phyloP scores from a whole-genome alignment of 2,329 filamentous ascomycete species.

The Lecanoromycetidae sp. region DNA sequence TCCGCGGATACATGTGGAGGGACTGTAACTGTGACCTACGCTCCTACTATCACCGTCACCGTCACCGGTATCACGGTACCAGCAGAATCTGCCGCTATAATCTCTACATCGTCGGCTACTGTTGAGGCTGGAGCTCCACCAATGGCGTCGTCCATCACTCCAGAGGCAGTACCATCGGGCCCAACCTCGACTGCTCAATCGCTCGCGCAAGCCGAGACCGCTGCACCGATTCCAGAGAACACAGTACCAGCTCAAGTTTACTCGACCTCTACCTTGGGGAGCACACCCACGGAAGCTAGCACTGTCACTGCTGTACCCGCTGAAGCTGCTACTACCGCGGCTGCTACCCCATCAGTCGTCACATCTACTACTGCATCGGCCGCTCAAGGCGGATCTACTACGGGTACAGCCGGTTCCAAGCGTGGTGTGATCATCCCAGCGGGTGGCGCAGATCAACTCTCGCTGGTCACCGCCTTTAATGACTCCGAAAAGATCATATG shows the following conservation, averaged over 20 bases:
- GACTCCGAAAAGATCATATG: slow-evolving; percentile 10
- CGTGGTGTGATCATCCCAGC: slow-evolving; percentile 8
- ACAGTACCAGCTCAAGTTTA: background rate
- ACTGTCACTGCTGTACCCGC: background rate
- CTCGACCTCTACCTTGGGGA: background rate
- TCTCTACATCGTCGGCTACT: background rate
- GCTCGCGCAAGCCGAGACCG: too few species aligned
- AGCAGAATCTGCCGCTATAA: background rate
- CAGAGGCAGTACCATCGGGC: background rate
- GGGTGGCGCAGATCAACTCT: background rate
- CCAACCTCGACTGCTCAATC: too few species aligned
- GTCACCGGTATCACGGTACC: slow-evolving; percentile 1
- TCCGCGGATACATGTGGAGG: background rate
- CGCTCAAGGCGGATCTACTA: background rate
- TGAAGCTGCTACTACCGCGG: background rate
- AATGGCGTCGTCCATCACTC: background rate
- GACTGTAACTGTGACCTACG: slow-evolving; percentile 7
- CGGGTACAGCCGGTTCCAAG: slow-evolving; percentile 8
- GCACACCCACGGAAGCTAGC: background rate
- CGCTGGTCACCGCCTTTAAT: slow-evolving; percentile 5
- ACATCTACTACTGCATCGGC: background rate
- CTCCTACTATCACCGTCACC: slow-evolving; percentile 4
- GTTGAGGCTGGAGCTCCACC: background rate
- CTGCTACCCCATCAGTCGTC: background rate
- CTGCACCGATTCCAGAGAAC: too few species aligned